Conservation (phyloP, 1,284 basidiomycete species). For the Bondarzewia mesenterica region DNA sequence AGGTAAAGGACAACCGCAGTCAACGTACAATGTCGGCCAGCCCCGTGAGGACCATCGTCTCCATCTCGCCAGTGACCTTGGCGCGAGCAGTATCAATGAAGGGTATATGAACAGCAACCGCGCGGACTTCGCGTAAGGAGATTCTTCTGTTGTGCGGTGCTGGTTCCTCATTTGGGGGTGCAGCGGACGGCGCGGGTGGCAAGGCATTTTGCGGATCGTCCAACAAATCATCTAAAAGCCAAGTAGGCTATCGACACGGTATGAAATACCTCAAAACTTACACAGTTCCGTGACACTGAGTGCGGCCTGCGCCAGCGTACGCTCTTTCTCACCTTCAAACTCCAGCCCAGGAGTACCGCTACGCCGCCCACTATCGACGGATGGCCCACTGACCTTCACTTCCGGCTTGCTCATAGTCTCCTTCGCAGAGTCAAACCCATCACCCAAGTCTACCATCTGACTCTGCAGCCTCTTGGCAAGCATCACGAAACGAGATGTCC, state of each 20-base stretch:
- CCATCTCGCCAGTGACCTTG: constrained; percentile 78
- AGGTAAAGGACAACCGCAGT: background rate
- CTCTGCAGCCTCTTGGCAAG: constrained; percentile 72
- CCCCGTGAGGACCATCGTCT: constrained; percentile 76
- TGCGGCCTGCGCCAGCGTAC: constrained; percentile 84
- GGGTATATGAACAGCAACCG: constrained; percentile 61
- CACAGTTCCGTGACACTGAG: constrained; percentile 85
- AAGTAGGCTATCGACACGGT: background rate
- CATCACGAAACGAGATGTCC: constrained; percentile 76
- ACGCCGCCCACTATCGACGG: constrained; percentile 7
- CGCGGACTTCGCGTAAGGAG: constrained; percentile 61
- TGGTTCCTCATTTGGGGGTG: constrained; percentile 2
- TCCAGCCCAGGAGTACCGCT: constrained; percentile 22
- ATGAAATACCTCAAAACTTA: constrained; percentile 26
- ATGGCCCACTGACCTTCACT: constrained; percentile 10
- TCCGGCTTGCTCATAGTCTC: constrained; percentile 15
- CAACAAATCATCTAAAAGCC: constrained; percentile 29
- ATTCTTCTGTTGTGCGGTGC: constrained; percentile 20
- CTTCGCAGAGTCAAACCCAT: constrained; percentile 14
- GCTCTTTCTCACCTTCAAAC: constrained; percentile 72
- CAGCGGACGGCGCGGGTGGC: background rate
- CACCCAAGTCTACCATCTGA: constrained; percentile 67
- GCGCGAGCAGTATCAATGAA: constrained; percentile 64
- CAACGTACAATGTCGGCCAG: constrained; percentile 60
- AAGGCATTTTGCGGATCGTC: constrained; percentile 16